These are phyloP conservation scores for Rhodocollybia butyracea DNA, from an alignment of 768 basidiomycete genomes.

Conservation along the genomic window DNA sequence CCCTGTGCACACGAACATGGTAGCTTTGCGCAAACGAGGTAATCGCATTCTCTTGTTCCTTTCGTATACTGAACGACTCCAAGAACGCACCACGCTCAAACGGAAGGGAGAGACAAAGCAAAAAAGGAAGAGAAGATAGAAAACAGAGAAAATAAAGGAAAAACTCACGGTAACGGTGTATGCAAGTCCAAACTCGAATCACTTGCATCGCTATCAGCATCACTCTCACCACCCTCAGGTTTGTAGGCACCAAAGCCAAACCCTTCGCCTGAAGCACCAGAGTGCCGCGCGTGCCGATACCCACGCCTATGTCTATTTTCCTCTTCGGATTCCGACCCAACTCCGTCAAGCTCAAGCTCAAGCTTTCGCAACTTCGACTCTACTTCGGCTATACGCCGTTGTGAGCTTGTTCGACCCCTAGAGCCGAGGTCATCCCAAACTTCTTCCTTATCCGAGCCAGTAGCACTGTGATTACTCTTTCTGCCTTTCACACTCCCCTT, in stretches of 20 bases:
- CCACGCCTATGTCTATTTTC: neutral
- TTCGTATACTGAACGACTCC: too few species aligned
- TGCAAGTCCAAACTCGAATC: slow-evolving; percentile 69
- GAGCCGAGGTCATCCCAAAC: neutral
- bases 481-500: neutral
- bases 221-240: neutral
- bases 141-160: slow-evolving; percentile 7
- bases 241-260: neutral
- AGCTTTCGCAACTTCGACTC: neutral
- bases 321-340: neutral
- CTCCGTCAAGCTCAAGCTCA: neutral
- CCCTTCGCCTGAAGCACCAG: neutral
- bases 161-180: slow-evolving; percentile 64
- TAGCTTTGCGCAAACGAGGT: too few species aligned
- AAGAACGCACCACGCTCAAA: neutral
- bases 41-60: too few species aligned
- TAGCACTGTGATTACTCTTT: neutral
- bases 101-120: too few species aligned
- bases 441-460: neutral
- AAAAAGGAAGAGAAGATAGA: slow-evolving; percentile 2
- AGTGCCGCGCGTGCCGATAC: too few species aligned
- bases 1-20: too few species aligned
- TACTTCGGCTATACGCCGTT: neutral
- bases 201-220: slow-evolving; percentile 25
- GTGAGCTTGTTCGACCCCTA: slow-evolving; percentile 1